Base-by-base conservation (phyloP, 83 land plant species). In the Thuja plicata region DNA sequence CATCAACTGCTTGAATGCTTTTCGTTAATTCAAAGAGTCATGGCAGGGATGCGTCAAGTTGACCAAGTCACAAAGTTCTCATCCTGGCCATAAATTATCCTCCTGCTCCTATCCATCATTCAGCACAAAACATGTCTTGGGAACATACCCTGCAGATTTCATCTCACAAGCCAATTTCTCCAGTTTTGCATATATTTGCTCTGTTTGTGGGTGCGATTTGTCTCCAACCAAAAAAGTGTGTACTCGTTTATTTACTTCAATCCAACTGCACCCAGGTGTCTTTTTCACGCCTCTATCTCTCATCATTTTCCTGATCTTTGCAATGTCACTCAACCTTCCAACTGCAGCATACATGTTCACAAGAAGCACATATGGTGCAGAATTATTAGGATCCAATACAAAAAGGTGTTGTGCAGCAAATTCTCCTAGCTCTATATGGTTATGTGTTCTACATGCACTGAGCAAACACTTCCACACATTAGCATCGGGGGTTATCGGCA, bases 261-360 rank as follows among this genome's bases (percentile, higher is more conserved):
- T 74, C 78, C 78, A 74, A 74, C 78, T 74, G n/a, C 35, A 32
- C 78, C 78, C 35, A 74, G 78, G 35, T 74, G 38, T 74, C 78
- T 74, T 74, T 74, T 74, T 74, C 78, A 74, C 78, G 0, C 38
- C 78, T 74, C 38, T 74, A 5, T 74, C 78, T 74, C 78, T 74
- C 78, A 74, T 74, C 78, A 74, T 74, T 32, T 74, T 34, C 38
- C 78, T 74, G 78, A 34, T 74, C 78, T 74, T 74, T 32, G 35
- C 78, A 74, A 74, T 2, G 78, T 74, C 78, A 32, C 78, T 74
- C 78, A 3, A 74, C 78, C 78, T 74, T 74, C 78, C 38, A 74
- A 15, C 78, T 74, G 78, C 38, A 3, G 78, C 78, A 74, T 74
- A 74, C 35, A 74, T 74, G 38, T 74, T 74, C n/a, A 34, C 35